Conservation (phyloP, 192 early-diverging fungal species). For the Entomortierella beljakovae region DNA sequence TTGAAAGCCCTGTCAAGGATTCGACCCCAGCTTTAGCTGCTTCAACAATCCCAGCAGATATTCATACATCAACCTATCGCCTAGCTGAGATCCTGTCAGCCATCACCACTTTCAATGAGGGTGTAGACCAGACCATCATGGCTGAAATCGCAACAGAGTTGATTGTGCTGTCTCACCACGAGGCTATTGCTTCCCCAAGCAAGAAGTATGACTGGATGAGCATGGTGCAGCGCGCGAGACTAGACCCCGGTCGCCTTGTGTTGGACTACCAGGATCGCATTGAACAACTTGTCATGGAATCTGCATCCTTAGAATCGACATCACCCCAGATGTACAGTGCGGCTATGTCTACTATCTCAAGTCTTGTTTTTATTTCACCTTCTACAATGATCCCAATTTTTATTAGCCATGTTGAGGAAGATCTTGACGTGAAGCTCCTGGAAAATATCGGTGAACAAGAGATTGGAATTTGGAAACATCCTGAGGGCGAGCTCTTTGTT, state of each 20-base stretch:
- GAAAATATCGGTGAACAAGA: slow-evolving; percentile 67
- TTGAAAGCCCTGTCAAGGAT: slow-evolving; percentile 62
- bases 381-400: slow-evolving; percentile 61
- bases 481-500: slow-evolving; percentile 74
- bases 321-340: slow-evolving; percentile 67
- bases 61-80: slow-evolving; percentile 54
- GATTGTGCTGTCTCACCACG: slow-evolving; percentile 64
- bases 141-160: slow-evolving; percentile 57
- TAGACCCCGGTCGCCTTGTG: slow-evolving; percentile 76
- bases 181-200: slow-evolving; percentile 66
- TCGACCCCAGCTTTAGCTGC: slow-evolving; percentile 54
- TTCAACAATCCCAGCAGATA: slow-evolving; percentile 37
- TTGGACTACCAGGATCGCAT: slow-evolving; percentile 55
- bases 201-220: slow-evolving; percentile 88
- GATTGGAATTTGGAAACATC: slow-evolving; percentile 76
- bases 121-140: slow-evolving; percentile 40
- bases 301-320: slow-evolving; percentile 53
- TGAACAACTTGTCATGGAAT: slow-evolving; percentile 57
- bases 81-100: slow-evolving; percentile 63
- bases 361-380: slow-evolving; percentile 71
- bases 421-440: slow-evolving; percentile 63
- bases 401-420: slow-evolving; percentile 58
- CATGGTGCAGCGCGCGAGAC: slow-evolving; percentile 78
- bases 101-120: slow-evolving; percentile 57
- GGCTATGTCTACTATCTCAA: slow-evolving; percentile 69